Base-by-base conservation (phyloP, 805 yeast genomes). In the Metschnikowia lachancei region DNA sequence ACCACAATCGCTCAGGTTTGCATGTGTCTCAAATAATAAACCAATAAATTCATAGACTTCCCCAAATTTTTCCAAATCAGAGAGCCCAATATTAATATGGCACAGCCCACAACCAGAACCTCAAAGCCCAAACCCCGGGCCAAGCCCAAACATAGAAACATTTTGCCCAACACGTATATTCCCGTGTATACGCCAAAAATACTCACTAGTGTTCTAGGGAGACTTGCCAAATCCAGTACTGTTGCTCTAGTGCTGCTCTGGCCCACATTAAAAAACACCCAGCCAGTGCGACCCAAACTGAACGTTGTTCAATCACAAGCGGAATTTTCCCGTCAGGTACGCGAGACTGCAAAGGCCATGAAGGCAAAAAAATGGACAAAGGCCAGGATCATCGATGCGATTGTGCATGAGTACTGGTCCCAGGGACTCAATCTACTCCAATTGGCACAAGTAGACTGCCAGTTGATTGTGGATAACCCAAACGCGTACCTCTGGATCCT, bases 391-490 rank as follows among this genome's bases (percentile, higher is more conserved):
- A 65, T 81, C 4, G 81, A 80, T 47, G 59, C 62, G 30, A 65
- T 81, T n/a, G 49, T 79, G 8, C 69, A 62, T 33, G 75, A 76
- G 12, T 75, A 67, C 53, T 84, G 87, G 77, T 65, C 74, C 1
- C 55, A 63, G 5, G 89, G 89, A 0, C 60, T 84, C 36, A 83
- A 82, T 53, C 64, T 83, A 1, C 67, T 81, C 14, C 95, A 87
- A 58, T 58, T 82, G 34, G 83, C 94, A 0, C 89, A 85, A 49
- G 64, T 85, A 4, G 94, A 87, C 54, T 78, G 84, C 43, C 86
- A 83, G 53, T 57, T 76, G 36, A 67, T 85, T 36, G 77, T 85
- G 2, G 85, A 83, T 54, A 74, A 77, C 47, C 82, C 90, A 0
- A 64, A 63, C 32, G 45, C 67, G 3, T 73, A 64, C 54, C 59